Evolutionary conservation across 2,329 filamentous ascomycete genomes (phyloP), one percentile per base, ranked within the genome.

Genomic region (Hypoxylon sp.): DNA sequence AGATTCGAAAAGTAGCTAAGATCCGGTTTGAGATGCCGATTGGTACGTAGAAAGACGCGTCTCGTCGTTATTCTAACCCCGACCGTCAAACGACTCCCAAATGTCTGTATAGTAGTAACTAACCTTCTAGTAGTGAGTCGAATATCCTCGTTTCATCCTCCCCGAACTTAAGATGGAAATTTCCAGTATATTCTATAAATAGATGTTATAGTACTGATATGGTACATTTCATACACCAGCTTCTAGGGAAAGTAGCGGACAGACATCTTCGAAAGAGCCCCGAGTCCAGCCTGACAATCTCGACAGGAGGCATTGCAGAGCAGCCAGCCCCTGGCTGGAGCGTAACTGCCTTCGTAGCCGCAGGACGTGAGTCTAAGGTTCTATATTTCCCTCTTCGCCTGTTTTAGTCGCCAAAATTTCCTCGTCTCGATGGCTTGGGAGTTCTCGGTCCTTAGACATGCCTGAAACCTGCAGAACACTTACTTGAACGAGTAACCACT

Each of bases 11-110:
- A 33, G 76, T 66, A 0, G 63, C 72, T 52, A 79, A 78, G 35
- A 74, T 81, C 70, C 77, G 78, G 5, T 67, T 79, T 57, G 57
- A 75, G 13, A 76, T 76, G n/a, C 77, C 79, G 0, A n/a, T 78
- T 22, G 39, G 39, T 44, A 44, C 8, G 39, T 44, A 22, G 3
- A 4, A 44, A 19, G n/a, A 19, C 37, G 5, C 8, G 37, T 39
- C n/a, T 17, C 17, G 14, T 9, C n/a, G 3, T 42, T 17, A 42
- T 6, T 39, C 13, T 14, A n/a, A n/a, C 37, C 14, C 14, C 6
- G 14, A 4, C 6, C 3, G 5, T 17, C 5, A 14, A 39, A n/a
- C 8, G 6, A 44, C 29, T 10, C 19, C 39, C 5, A 44, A 44
- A 19, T 44, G 8, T n/a, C 8, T 19, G 9, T 44, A 44, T 8